A percentile compares a stretch with the other conserved stretches of the same genome.
Evolutionary conservation across 1,284 basidiomycete genomes (phyloP).

Genomic region (Sanghuangporus sanghuang): DNA sequence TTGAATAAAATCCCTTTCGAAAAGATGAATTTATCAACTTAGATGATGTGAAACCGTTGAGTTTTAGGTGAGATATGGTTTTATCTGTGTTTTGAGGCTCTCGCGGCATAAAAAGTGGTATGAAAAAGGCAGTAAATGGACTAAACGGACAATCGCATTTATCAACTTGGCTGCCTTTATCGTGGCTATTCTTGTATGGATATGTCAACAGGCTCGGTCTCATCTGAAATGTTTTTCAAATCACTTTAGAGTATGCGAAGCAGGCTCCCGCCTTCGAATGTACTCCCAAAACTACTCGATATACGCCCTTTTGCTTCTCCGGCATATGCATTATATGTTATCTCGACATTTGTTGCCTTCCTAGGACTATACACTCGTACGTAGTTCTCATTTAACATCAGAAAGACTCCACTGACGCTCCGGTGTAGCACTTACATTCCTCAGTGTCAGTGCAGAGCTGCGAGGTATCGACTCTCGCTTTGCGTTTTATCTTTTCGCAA

Average conservation of each 20-base stretch:
- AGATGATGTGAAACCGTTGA: no score
- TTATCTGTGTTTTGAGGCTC: no score
- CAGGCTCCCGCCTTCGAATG: background rate
- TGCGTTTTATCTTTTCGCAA: slow-evolving; percentile 45
- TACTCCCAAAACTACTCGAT: background rate
- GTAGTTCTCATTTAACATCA: background rate
- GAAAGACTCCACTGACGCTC: background rate
- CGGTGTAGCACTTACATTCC: slow-evolving; percentile 39
- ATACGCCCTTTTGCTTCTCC: background rate
- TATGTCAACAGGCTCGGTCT: background rate
- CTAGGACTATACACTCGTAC: slow-evolving; percentile 6
- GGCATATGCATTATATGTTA: background rate
- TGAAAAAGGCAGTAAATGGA: slow-evolving; percentile 7
- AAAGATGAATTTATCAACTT: no score
- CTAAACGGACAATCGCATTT: background rate
- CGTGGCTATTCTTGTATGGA: background rate
- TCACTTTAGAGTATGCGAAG: background rate
- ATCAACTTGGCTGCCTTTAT: background rate
- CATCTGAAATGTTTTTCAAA: background rate
- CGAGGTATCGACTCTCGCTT: slow-evolving; percentile 37
- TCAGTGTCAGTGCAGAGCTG: slow-evolving; percentile 36
- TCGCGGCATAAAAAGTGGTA: no score
- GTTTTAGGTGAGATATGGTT: no score
- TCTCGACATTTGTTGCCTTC: slow-evolving; percentile 7
- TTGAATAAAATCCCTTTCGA: no score